Evolutionary conservation across 495 filamentous ascomycete species (phyloP).

Genomic region (Xylaria nigripes): DNA sequence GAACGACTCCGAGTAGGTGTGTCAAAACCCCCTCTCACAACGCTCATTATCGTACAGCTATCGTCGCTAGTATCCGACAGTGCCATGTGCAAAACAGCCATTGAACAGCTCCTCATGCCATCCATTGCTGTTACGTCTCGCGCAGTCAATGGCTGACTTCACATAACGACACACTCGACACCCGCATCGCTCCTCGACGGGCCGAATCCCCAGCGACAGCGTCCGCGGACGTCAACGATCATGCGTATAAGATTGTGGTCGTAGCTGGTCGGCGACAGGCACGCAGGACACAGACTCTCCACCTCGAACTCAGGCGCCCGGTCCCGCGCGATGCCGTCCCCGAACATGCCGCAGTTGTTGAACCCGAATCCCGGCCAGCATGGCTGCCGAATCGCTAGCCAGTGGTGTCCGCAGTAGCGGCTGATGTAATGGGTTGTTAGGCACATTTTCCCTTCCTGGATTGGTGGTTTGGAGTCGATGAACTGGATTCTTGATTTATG

Average conservation of each 20-base stretch:
- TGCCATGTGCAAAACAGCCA: no score
- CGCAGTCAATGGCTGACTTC: no score
- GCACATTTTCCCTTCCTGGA: conserved; percentile 12
- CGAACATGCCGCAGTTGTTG: conserved; percentile 26
- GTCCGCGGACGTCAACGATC: conserved; percentile 20
- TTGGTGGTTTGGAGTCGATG: neutral
- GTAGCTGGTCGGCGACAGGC: conserved; percentile 22
- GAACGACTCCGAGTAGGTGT: no score
- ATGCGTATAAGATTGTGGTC: conserved; percentile 31
- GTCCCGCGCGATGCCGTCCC: conserved; percentile 19
- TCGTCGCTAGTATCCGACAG: no score
- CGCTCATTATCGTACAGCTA: no score
- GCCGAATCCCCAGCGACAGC: conserved; percentile 31
- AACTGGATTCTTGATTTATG: neutral
- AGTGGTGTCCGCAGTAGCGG: conserved; percentile 33
- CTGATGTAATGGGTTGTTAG: conserved; percentile 23
- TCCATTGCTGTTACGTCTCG: no score
- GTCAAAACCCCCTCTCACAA: no score
- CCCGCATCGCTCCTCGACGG: conserved; percentile 29
- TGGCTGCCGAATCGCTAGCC: conserved; percentile 26
- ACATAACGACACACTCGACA: conserved; percentile 33
- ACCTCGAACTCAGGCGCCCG: conserved; percentile 11
- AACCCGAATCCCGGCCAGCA: conserved; percentile 34
- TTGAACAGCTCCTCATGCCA: no score
- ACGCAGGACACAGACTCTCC: conserved; percentile 17